Percentiles rank a stretch among this genome's conserved stretches.
These are phyloP conservation scores for Grifola frondosa DNA, from an alignment of 1,284 basidiomycete genomes.

Conservation along the genomic window DNA sequence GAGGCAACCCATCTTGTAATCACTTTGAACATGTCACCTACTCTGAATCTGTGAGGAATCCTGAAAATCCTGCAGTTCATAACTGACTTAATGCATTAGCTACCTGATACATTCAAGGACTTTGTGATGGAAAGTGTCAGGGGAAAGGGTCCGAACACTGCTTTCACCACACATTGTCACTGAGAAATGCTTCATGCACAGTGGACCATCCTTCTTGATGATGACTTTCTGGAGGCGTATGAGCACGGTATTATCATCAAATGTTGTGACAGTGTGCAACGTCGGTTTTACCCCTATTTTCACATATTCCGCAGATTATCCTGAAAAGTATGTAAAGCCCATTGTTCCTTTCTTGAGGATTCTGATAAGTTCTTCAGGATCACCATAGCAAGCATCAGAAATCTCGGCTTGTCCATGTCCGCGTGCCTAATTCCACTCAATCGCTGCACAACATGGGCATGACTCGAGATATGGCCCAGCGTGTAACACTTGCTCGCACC, in stretches of 20 bases:
- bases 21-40: constrained; percentile 24
- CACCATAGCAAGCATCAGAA: constrained; percentile 16
- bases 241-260: constrained; percentile 22
- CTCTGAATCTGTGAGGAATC: constrained; percentile 28
- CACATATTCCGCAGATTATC: constrained; percentile 34
- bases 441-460: constrained; percentile 15
- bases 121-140: background rate
- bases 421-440: constrained; percentile 26
- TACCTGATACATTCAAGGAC: background rate
- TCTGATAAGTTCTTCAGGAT: too few species aligned
- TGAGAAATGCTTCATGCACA: constrained; percentile 25
- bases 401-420: constrained; percentile 30
- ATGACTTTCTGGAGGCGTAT: constrained; percentile 23
- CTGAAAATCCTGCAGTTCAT: too few species aligned
- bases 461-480: constrained; percentile 1
- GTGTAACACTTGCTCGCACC: background rate
- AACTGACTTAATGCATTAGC: constrained; percentile 18
- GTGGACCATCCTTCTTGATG: constrained; percentile 20
- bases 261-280: constrained; percentile 17
- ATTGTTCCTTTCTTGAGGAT: too few species aligned
- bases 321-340: constrained; percentile 25
- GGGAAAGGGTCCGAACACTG: background rate
- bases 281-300: constrained; percentile 22
- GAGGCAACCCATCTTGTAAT: constrained; percentile 17
- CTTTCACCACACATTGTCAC: constrained; percentile 18